Evolutionary conservation across 805 yeast genomes (phyloP).

Genomic region (Kuraishia ogatae): DNA sequence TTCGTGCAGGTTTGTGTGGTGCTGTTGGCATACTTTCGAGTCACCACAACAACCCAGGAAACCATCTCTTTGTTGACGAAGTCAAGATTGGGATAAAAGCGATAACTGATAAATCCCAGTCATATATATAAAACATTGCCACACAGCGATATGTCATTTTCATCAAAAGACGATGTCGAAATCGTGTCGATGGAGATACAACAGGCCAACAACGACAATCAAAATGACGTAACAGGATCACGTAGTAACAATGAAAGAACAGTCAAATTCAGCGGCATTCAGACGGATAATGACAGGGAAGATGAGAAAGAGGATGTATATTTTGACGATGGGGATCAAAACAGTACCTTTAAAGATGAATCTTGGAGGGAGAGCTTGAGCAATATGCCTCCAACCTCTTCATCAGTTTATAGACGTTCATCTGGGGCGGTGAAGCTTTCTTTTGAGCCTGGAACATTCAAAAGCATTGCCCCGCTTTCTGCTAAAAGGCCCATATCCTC

Average conservation of each 20-base stretch:
- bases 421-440: constrained; percentile 2
- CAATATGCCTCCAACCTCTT: constrained; percentile 27
- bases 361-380: constrained; percentile 54
- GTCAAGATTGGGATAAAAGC: too few species aligned
- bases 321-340: neutral
- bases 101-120: too few species aligned
- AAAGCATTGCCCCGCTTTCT: constrained; percentile 5
- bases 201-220: neutral
- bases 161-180: neutral
- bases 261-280: neutral
- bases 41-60: too few species aligned
- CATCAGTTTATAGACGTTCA: neutral
- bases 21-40: neutral
- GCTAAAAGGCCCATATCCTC: constrained; percentile 2
- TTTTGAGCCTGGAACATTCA: constrained; percentile 7
- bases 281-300: neutral
- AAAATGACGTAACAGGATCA: neutral
- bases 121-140: neutral
- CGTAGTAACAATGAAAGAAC: neutral
- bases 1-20: neutral
- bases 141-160: neutral
- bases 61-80: too few species aligned
- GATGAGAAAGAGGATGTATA: neutral
- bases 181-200: neutral
- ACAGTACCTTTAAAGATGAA: neutral